Evolutionary conservation across 2,329 filamentous ascomycete genomes (phyloP).

Genomic region (Trichophyton mentagrophytes): DNA sequence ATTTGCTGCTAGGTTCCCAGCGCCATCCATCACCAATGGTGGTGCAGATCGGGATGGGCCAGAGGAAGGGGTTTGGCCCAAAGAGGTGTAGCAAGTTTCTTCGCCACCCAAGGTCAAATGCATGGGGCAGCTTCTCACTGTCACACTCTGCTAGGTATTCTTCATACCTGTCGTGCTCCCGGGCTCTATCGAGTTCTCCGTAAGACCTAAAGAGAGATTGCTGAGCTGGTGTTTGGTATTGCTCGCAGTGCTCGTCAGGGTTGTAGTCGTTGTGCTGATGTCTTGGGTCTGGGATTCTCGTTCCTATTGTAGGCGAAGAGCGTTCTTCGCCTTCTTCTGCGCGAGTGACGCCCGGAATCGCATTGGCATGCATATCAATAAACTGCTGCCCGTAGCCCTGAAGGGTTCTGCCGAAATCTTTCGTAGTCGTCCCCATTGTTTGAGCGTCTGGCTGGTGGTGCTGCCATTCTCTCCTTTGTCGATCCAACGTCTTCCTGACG

Average conservation of each 20-base stretch:
- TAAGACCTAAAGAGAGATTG: slow-evolving; percentile 36
- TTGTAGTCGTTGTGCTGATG: slow-evolving; percentile 9
- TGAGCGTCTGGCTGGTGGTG: slow-evolving; percentile 17
- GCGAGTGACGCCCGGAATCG: slow-evolving; percentile 63
- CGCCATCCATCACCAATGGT: slow-evolving; percentile 86
- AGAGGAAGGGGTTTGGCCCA: slow-evolving; percentile 57
- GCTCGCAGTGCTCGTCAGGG: slow-evolving; percentile 10
- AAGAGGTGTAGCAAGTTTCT: slow-evolving; percentile 73
- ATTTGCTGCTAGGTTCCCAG: slow-evolving; percentile 76
- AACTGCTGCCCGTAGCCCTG: slow-evolving; percentile 59
- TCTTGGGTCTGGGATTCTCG: not conserved
- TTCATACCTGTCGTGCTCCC: slow-evolving; percentile 57
- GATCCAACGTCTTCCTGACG: slow-evolving; percentile 56
- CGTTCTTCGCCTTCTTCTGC: slow-evolving; percentile 66
- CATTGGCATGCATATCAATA: slow-evolving; percentile 69
- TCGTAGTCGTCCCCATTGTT: slow-evolving; percentile 20
- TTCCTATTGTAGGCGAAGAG: slow-evolving; percentile 24
- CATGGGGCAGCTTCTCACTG: slow-evolving; percentile 74
- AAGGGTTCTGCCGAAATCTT: slow-evolving; percentile 30
- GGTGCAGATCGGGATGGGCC: slow-evolving; percentile 69
- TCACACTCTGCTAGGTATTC: slow-evolving; percentile 84
- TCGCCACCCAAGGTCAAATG: slow-evolving; percentile 78
- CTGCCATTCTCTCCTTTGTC: slow-evolving; percentile 41
- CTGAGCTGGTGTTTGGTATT: slow-evolving; percentile 32
- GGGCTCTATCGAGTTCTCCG: slow-evolving; percentile 47